Conservation (phyloP, 768 basidiomycete species). For the Tulasnella sp. region DNA sequence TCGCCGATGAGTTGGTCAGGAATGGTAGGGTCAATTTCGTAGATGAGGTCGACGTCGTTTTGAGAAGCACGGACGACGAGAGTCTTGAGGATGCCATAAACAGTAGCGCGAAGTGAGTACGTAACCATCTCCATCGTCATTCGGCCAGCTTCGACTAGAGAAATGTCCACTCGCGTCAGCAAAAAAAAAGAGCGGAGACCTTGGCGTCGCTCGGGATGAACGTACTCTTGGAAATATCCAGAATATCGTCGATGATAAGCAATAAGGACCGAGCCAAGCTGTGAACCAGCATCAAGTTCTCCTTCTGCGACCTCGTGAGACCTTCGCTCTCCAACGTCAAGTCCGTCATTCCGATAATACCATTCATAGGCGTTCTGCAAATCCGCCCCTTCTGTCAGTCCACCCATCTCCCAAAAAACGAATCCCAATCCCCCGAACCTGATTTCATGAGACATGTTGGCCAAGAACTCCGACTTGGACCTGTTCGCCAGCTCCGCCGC, state of each 20-base stretch:
- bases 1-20: slow-evolving; percentile 97
- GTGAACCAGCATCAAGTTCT: slow-evolving; percentile 92
- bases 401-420: too few species aligned
- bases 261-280: slow-evolving; percentile 86
- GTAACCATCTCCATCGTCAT: slow-evolving; percentile 99
- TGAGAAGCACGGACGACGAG: slow-evolving; percentile 87
- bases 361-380: slow-evolving; percentile 94
- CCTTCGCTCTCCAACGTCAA: slow-evolving; percentile 87
- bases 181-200: slow-evolving; percentile 1
- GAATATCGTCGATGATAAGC: slow-evolving; percentile 96
- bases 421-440: slow-evolving; percentile 45
- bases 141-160: slow-evolving; percentile 91
- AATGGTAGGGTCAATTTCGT: slow-evolving; percentile 91
- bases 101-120: slow-evolving; percentile 92
- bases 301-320: slow-evolving; percentile 85
- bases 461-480: slow-evolving; percentile 95
- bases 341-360: slow-evolving; percentile 99
- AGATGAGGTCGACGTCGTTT: slow-evolving; percentile 48
- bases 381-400: too few species aligned
- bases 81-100: slow-evolving; percentile 96
- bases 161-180: slow-evolving; percentile 21
- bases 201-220: slow-evolving; percentile 22
- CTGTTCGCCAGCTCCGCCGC: slow-evolving; percentile 97
- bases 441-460: slow-evolving; percentile 97
- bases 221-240: slow-evolving; percentile 99